These are phyloP conservation scores for Akebia trifoliata DNA, from an alignment of 164 flowering plant genomes.

Conservation along the genomic window DNA sequence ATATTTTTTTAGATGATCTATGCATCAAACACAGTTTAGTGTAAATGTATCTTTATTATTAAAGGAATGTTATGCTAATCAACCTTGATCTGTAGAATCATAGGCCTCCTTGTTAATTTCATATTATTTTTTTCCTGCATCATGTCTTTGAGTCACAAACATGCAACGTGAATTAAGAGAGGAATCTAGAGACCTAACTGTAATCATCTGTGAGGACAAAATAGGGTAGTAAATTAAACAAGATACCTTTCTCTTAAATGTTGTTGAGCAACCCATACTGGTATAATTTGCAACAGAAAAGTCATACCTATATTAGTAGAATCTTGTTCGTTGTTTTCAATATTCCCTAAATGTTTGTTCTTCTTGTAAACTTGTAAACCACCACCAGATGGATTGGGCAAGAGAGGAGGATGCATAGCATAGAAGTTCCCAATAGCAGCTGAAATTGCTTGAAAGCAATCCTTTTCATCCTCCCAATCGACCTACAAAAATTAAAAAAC, in stretches of 20 bases:
- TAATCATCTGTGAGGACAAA: neutral
- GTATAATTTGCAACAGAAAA: neutral
- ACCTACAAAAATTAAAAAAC: constrained; percentile 39
- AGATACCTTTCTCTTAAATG: neutral
- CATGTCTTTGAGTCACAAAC: no score
- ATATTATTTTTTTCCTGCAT: no score
- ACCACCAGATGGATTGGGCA: constrained; percentile 90
- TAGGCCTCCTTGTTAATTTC: no score
- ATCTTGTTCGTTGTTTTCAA: constrained; percentile 20
- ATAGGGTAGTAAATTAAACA: neutral
- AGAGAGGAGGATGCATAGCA: constrained; percentile 82
- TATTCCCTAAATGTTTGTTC: constrained; percentile 21
- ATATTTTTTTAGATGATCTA: no score
- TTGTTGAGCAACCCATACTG: neutral
- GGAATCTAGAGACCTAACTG: no score
- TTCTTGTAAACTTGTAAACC: constrained; percentile 63
- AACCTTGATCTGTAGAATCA: no score
- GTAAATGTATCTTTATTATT: no score
- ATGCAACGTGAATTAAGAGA: no score
- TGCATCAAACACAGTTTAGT: no score
- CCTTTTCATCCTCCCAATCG: constrained; percentile 84
- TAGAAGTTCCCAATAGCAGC: constrained; percentile 86
- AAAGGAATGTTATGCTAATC: no score
- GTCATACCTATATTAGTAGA: constrained; percentile 27
- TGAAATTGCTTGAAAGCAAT: constrained; percentile 70